Evolutionary conservation across 345 rosid species (phyloP), one percentile per base, ranked within the genome.

Genomic region (Linum tenue): DNA sequence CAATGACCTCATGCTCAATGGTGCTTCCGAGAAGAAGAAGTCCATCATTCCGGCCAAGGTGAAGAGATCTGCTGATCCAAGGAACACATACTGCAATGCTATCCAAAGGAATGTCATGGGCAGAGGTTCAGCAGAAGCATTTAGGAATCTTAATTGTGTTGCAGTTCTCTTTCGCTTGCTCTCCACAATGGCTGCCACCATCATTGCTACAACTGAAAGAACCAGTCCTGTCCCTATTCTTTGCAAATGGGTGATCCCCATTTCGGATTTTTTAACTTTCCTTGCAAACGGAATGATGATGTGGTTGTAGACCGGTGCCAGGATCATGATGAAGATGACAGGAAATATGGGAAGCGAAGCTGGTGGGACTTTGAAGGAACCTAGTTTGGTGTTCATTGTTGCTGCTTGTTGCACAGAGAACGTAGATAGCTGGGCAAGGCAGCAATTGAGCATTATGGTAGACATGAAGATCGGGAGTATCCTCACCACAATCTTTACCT

Each of bases 21-120:
- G 77, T 5, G 79, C 75, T 37, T 79, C 75, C 1, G 64, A 61
- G 64, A 69, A 78, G 67, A 78, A 78, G 70, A 78, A 78, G 55
- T 78, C 82, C 77, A 79, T 14, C 35, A 75, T 55, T 7, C 82
- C 79, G 35, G 70, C 73, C 3, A 75, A 39, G 0, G 82, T 79
- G 66, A 79, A 79, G 75, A 75, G 72, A 62, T 75, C 82, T 3
- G 82, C 82, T 0, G 70, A 56, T 48, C 82, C 82, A 12, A 75
- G 72, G 56, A 79, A 17, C 0, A 72, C 70, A 37, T 72, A 75
- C 62, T 79, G 79, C 63, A 72, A 57, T 8, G 75, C 67, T 53
- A 79, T 73, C 82, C 79, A 79, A 55, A 79, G 70, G 6, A 70
- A 70, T 64, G 77, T 72, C 50, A 75, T 75, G 39, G 62, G 62